Evolutionary conservation across 371 early-diverging fungal genomes (phyloP).

Genomic region (Racocetra persica): DNA sequence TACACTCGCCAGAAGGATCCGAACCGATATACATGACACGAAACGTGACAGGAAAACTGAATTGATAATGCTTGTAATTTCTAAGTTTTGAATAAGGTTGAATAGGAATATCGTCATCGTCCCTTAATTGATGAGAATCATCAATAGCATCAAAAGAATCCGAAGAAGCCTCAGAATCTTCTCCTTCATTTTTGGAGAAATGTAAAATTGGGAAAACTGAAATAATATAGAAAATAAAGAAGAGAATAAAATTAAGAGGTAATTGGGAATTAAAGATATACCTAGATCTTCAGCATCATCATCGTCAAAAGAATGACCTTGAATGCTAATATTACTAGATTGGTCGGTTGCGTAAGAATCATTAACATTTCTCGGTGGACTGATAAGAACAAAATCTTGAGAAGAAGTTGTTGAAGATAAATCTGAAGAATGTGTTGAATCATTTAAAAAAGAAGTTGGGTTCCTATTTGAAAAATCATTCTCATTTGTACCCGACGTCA

Average conservation of each 20-base stretch:
- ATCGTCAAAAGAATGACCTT: neutral
- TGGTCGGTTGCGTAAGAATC: neutral
- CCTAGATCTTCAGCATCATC: conserved; percentile 8
- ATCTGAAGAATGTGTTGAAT: neutral
- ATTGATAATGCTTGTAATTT: conserved; percentile 2
- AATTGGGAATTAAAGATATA: neutral
- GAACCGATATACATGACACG: conserved; percentile 32
- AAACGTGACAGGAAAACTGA: conserved; percentile 8
- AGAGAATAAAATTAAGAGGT: neutral
- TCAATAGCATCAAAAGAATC: neutral
- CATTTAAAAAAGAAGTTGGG: neutral
- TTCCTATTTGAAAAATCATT: too few relatives aligned
- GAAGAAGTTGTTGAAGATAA: too few relatives aligned
- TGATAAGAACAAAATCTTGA: neutral
- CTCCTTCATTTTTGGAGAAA: neutral
- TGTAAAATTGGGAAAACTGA: neutral
- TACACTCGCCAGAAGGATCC: neutral
- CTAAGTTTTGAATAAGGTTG: conserved; percentile 11
- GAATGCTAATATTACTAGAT: neutral
- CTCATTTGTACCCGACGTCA: too few relatives aligned
- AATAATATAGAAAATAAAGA: neutral
- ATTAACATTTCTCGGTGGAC: neutral
- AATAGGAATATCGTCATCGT: neutral
- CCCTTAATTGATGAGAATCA: neutral
- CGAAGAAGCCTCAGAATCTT: neutral